phyloP scores from a whole-genome alignment of 148 eudicot genomes.

The Persicaria tinctoria region DNA sequence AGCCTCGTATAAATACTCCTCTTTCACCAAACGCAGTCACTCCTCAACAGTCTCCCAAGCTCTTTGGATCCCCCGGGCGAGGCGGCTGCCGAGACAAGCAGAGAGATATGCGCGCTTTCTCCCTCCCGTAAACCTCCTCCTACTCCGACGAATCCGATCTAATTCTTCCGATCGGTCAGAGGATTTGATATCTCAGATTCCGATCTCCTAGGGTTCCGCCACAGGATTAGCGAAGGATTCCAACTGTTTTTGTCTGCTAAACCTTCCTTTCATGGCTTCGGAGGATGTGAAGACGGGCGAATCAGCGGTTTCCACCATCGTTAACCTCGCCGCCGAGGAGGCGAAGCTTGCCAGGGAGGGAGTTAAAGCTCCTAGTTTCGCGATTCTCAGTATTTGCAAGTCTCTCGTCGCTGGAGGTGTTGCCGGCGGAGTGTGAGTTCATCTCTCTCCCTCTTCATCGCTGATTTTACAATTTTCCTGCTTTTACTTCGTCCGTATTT shows the following conservation, averaged over 20 bases:
- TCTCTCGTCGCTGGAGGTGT: conserved; percentile 73
- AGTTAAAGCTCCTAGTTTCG: conserved; percentile 46
- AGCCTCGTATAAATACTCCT: too few species aligned
- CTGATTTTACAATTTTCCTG: background rate
- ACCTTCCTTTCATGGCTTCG: conserved; percentile 40
- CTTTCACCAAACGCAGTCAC: too few species aligned
- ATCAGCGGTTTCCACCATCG: conserved; percentile 55
- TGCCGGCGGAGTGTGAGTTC: conserved; percentile 65
- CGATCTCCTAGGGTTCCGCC: background rate
- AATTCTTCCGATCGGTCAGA: background rate
- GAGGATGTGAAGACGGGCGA: conserved; percentile 56
- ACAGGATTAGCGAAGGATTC: background rate
- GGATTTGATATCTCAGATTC: background rate
- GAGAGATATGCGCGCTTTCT: background rate
- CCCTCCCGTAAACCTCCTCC: background rate
- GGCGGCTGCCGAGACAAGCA: too few species aligned
- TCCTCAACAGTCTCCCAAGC: too few species aligned
- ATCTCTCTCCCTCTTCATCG: background rate
- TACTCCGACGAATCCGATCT: background rate
- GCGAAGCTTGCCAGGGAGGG: conserved; percentile 67
- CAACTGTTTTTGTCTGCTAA: background rate
- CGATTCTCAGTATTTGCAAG: conserved; percentile 48
- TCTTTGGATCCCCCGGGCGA: too few species aligned
- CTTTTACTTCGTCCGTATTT: background rate
- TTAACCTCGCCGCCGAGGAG: conserved; percentile 52